A percentile compares a stretch with the other conserved stretches of the same genome.
Conservation (phyloP, 208 protist genomes). For the Trypanosoma avium region DNA sequence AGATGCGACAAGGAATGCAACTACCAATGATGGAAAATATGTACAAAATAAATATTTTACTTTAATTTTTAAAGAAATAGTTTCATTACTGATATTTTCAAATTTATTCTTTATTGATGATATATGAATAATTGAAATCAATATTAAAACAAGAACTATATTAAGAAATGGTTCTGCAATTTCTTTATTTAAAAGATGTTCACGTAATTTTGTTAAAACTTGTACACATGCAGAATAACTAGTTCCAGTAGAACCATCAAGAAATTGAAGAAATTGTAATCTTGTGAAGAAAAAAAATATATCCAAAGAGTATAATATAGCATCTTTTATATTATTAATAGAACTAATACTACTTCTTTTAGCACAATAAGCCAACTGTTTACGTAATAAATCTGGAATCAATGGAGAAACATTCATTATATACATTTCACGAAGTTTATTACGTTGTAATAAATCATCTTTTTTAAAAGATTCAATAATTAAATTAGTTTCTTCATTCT, state of each 20-base stretch:
- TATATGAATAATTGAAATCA: slow-evolving; percentile 16
- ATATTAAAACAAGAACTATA: slow-evolving; percentile 19
- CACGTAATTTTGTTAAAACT: slow-evolving; percentile 17
- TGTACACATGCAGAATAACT: slow-evolving; percentile 28
- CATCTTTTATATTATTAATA: slow-evolving; percentile 4
- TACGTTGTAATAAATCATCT: not conserved
- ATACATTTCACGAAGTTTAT: slow-evolving; percentile 19
- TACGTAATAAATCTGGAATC: slow-evolving; percentile 14
- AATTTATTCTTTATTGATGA: not conserved
- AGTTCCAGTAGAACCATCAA: slow-evolving; percentile 1
- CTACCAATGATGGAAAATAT: slow-evolving; percentile 20
- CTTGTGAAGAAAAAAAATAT: slow-evolving; percentile 30
- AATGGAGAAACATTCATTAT: slow-evolving; percentile 6
- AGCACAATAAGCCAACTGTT: slow-evolving; percentile 7
- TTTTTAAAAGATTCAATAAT: not conserved
- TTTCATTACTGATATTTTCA: not conserved
- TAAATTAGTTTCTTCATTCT: not conserved
- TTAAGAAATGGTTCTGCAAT: slow-evolving; percentile 8
- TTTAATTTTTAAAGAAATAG: not conserved
- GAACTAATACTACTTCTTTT: slow-evolving; percentile 5
- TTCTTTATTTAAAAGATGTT: slow-evolving; percentile 16
- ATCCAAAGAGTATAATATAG: slow-evolving; percentile 20
- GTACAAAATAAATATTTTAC: slow-evolving; percentile 19
- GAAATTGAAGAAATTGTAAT: slow-evolving; percentile 25
- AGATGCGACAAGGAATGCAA: slow-evolving; percentile 22